These are phyloP conservation scores for Citrullus mucosospermus DNA, from an alignment of 306 rosid genomes.

Conservation along the genomic window DNA sequence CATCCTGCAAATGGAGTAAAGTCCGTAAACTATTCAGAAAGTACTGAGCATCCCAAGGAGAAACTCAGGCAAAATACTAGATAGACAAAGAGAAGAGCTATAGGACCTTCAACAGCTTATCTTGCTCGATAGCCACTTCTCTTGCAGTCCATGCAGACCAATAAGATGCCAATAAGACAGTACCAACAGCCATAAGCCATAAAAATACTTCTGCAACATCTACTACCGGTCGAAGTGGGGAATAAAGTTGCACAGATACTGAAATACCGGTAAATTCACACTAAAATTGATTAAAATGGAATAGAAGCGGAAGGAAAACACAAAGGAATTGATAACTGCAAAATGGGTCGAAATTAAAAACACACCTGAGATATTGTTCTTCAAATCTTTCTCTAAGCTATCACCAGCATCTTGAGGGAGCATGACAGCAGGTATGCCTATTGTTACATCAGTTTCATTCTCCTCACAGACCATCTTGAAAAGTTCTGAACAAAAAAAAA, in stretches of 20 bases:
- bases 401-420: slow-evolving; percentile 83
- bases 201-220: slow-evolving; percentile 95
- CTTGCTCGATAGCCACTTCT: slow-evolving; percentile 81
- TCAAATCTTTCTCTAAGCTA: slow-evolving; percentile 45
- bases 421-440: slow-evolving; percentile 90
- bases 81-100: slow-evolving; percentile 5
- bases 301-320: not conserved
- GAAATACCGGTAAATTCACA: slow-evolving; percentile 15
- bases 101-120: slow-evolving; percentile 73
- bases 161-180: slow-evolving; percentile 81
- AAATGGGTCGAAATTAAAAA: not conserved
- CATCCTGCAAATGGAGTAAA: slow-evolving; percentile 48
- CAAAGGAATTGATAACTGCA: slow-evolving; percentile 1
- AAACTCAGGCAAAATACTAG: slow-evolving; percentile 1
- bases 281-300: not conserved
- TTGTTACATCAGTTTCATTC: slow-evolving; percentile 55
- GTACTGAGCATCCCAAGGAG: slow-evolving; percentile 1
- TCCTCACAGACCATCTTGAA: slow-evolving; percentile 95
- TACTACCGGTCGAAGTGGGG: slow-evolving; percentile 86
- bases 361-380: slow-evolving; percentile 48
- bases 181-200: slow-evolving; percentile 99
- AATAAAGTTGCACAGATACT: slow-evolving; percentile 95
- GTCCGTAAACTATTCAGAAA: slow-evolving; percentile 5
- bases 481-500: slow-evolving; percentile 47
- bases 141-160: slow-evolving; percentile 97